phyloP scores from a whole-genome alignment of 2,329 filamentous ascomycete species.

The Tetracladium maxilliforme region DNA sequence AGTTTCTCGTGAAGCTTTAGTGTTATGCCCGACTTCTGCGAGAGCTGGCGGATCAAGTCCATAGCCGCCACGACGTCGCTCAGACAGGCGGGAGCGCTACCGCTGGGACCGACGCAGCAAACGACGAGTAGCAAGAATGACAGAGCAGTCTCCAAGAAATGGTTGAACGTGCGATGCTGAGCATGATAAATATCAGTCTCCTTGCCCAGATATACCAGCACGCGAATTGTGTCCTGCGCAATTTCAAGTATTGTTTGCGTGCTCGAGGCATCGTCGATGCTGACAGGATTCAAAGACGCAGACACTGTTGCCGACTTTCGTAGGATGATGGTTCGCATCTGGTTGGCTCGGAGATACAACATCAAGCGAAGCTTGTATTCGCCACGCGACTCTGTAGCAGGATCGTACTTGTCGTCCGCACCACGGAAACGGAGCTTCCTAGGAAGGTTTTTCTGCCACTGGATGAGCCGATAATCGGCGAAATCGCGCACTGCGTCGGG shows the following conservation, averaged over 20 bases:
- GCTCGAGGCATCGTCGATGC: conserved; percentile 55
- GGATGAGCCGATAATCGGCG: conserved; percentile 62
- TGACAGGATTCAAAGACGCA: conserved; percentile 59
- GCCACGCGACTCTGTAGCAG: conserved; percentile 42
- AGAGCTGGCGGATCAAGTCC: too few relatives aligned
- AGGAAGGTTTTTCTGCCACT: conserved; percentile 67
- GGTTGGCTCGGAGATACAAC: conserved; percentile 71
- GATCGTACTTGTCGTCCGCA: conserved; percentile 27
- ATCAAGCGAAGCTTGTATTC: conserved; percentile 63
- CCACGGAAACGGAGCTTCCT: conserved; percentile 44
- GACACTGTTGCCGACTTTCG: conserved; percentile 53
- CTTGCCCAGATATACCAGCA: conserved; percentile 44
- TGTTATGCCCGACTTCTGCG: too few relatives aligned
- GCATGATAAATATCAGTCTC: conserved; percentile 47
- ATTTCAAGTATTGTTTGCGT: conserved; percentile 57
- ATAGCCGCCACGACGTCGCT: too few relatives aligned
- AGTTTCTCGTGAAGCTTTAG: too few relatives aligned
- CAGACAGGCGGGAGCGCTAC: too few relatives aligned
- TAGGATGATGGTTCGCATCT: conserved; percentile 76
- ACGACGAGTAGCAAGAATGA: conserved; percentile 51
- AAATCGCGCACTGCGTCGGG: conserved; percentile 49
- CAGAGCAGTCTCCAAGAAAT: conserved; percentile 48
- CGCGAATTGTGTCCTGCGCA: conserved; percentile 48
- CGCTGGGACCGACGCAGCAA: too few relatives aligned
- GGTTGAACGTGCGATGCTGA: conserved; percentile 52